Evolutionary conservation across 345 rosid species (phyloP), one percentile per base, ranked within the genome.

Genomic region (Acer campestre): DNA sequence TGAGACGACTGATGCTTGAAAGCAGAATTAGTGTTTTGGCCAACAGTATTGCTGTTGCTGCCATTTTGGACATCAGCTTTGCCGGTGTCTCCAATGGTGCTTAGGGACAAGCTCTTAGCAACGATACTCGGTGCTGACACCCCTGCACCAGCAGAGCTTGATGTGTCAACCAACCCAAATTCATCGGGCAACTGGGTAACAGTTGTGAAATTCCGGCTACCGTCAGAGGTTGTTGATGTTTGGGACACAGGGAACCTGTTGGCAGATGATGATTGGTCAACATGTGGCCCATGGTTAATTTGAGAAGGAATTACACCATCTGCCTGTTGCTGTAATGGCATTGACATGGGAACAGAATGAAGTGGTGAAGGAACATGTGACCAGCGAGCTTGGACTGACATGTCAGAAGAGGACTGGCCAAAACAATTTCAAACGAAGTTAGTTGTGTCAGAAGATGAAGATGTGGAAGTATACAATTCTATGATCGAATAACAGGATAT

Each of bases 361-460:
- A 89, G 82, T 0, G 92, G 75, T 76, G 88, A 70, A 48, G 97
- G 88, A 84, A 91, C 83, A 83, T 90, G 95, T 0, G 97, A 82
- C 97, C 99, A 94, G 55, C 86, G 92, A 84, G 93, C 90, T 83
- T 91, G 94, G 68, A 88, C 86, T 2, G 94, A 83, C 84, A 88
- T 82, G 80, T 94, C 97, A 61, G 93, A 85, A 68, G 97, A 75
- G 31, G 96, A 82, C 99, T 93, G 91, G 65, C 63, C 76, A 74
- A 46, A 64, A 75, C 40, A 78, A 75, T 77, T 38, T 35, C 29
- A 76, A 79, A 59, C 71, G 31, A 77, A 48, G 73, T 80, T 42
- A 64, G 67, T 35, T 25, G 53, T 22, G 53, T 18, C 11, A 5
- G 25, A 29, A 51, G 29, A 71, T n/a, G 35, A 29, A 48, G 61